Conservation (phyloP, 2,329 filamentous ascomycete species). For the Aurifilum marmelostoma region DNA sequence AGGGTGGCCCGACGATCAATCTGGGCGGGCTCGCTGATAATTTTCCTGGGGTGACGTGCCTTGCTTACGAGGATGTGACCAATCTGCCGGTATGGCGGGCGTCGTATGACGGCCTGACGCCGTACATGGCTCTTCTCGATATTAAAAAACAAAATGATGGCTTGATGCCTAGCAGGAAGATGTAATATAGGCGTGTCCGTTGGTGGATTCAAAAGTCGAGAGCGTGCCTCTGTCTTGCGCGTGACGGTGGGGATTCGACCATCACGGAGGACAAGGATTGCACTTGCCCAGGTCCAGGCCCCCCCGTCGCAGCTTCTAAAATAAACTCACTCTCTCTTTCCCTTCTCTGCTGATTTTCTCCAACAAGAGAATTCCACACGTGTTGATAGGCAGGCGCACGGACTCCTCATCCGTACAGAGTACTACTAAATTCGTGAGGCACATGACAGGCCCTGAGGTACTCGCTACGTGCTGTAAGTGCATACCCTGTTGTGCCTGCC, state of each 20-base stretch:
- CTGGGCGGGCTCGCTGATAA: neutral
- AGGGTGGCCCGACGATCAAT: neutral
- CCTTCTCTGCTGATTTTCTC: neutral
- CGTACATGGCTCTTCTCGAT: neutral
- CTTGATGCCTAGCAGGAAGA: conserved; percentile 11
- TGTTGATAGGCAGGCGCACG: neutral
- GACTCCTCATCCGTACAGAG: neutral
- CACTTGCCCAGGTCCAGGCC: neutral
- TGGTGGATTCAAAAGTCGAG: conserved; percentile 16
- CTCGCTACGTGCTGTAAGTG: neutral
- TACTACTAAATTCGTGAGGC: too few species aligned
- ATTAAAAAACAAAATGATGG: neutral
- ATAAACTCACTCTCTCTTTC: neutral
- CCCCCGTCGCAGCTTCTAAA: neutral
- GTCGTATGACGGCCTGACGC: neutral
- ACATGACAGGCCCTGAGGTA: too few species aligned
- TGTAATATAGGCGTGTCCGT: conserved; percentile 29
- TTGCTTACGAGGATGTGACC: conserved; percentile 4
- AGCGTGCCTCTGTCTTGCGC: neutral
- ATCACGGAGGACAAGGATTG: conserved; percentile 8
- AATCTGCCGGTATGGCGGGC: neutral
- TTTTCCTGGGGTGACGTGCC: neutral
- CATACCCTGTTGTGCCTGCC: neutral
- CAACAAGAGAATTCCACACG: neutral
- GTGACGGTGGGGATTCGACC: neutral